These are phyloP conservation scores for Aurantiochytrium sp. DNA, from an alignment of 108 stramenopile species.

Conservation along the genomic window DNA sequence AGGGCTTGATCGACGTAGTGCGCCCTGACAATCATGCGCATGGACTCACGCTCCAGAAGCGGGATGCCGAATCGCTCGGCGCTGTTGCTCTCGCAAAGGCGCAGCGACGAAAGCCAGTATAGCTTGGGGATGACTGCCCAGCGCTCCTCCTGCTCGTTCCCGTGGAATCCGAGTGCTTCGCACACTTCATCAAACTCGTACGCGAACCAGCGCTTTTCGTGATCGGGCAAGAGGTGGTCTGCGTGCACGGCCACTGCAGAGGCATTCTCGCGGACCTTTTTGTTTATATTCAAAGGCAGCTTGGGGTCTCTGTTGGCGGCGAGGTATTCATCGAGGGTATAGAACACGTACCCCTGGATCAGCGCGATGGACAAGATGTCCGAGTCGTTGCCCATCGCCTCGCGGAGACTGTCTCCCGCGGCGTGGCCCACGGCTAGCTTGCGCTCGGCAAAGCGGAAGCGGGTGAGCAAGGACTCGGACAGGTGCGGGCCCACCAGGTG, in stretches of 20 bases:
- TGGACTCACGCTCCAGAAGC: not conserved
- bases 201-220: not conserved
- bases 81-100: not conserved
- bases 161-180: no score
- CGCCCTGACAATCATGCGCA: not conserved
- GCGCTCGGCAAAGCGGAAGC: constrained; percentile 23
- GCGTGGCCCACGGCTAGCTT: not conserved
- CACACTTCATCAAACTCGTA: not conserved
- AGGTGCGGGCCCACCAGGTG: constrained; percentile 8
- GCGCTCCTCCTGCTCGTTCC: not conserved
- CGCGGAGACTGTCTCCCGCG: not conserved
- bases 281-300: not conserved
- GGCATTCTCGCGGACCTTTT: not conserved
- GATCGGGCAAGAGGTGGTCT: not conserved
- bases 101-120: not conserved
- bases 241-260: not conserved
- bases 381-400: not conserved
- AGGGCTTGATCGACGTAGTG: not conserved
- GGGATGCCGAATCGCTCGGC: not conserved
- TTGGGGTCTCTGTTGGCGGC: not conserved
- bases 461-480: not conserved
- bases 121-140: constrained; percentile 10
- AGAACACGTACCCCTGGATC: constrained; percentile 15
- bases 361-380: not conserved
- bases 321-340: not conserved